These are phyloP conservation scores for Primulina eburnea DNA, from an alignment of 257 asterid genomes.

Conservation along the genomic window DNA sequence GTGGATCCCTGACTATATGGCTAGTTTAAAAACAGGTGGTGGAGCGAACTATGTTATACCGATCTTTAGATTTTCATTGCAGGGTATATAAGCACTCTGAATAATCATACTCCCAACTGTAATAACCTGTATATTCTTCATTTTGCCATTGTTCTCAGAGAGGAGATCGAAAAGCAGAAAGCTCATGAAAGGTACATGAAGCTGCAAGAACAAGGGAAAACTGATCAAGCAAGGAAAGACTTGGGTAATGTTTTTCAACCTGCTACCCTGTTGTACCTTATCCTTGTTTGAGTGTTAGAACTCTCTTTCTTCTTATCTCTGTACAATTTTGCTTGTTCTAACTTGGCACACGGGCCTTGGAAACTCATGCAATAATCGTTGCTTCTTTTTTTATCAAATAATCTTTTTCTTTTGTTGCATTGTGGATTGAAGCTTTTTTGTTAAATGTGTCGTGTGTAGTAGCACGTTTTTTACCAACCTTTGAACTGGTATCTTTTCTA, in stretches of 20 bases:
- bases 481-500: neutral
- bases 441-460: neutral
- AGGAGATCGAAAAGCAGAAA: constrained; percentile 88
- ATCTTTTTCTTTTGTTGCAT: neutral
- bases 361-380: neutral
- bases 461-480: neutral
- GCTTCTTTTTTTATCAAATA: neutral
- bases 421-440: too few relatives aligned
- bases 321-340: neutral
- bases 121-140: neutral
- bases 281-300: neutral
- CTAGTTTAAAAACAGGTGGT: neutral
- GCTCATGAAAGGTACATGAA: constrained; percentile 96
- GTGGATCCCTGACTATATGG: neutral
- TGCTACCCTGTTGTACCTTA: neutral
- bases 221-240: constrained; percentile 91
- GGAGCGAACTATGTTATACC: neutral
- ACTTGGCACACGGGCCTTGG: neutral
- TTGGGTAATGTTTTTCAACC: constrained; percentile 45
- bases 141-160: constrained; percentile 43
- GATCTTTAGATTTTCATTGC: neutral
- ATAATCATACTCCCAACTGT: neutral
- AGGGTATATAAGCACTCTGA: neutral
- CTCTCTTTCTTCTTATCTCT: neutral
- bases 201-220: constrained; percentile 98